Base-by-base conservation (phyloP, 768 basidiomycete species). In the Lepiota venenata region DNA sequence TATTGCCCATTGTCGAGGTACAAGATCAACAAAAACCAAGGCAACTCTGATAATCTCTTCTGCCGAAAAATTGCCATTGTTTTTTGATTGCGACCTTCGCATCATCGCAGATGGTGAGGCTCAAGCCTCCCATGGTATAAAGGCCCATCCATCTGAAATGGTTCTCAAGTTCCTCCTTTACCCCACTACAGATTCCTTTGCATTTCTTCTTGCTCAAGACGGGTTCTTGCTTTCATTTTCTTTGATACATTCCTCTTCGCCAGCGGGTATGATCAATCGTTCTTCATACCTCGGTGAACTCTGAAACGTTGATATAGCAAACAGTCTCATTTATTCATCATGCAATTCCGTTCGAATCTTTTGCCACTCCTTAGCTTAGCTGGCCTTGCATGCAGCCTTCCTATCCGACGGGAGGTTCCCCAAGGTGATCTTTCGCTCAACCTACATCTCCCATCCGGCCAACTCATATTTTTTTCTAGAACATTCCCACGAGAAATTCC, bases 401-500 rank as follows among this genome's bases (percentile, higher is more conserved):
- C 81, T 18, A 68, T 79, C 48, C 75, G 74, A 58, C 80, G 83
- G 58, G 83, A 85, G 66, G 84, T 85, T 25, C 83, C 84, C 20
- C 83, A 86, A 74, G 82, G 83, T 82, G 62, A n/a, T 62, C 55
- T 22, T 21, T 36, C 36, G 22, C 22, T 5, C 21, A 3, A 4
- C 15, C 6, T 35, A 20, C 36, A 12, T 1, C 5, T 25, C 2
- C 38, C 4, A 50, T 55, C 39, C 52, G 27, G 22, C 43, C 61
- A 35, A 56, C 47, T 35, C 47, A 47, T 21, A 52, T 57, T 40
- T 43, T n/a, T 16, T 45, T 47, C 0, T 58, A 83, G 84, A 87
- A 64, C 84, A 86, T 71, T 84, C 83, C 11, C 85, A 88, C 64
- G 78, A 85, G 61, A 66, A 69, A 50, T 76, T 83, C 66, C 67